A percentile compares a stretch with the other conserved stretches of the same genome.
Evolutionary conservation across 2,329 filamentous ascomycete genomes (phyloP).

Genomic region (Ophiostoma ips): DNA sequence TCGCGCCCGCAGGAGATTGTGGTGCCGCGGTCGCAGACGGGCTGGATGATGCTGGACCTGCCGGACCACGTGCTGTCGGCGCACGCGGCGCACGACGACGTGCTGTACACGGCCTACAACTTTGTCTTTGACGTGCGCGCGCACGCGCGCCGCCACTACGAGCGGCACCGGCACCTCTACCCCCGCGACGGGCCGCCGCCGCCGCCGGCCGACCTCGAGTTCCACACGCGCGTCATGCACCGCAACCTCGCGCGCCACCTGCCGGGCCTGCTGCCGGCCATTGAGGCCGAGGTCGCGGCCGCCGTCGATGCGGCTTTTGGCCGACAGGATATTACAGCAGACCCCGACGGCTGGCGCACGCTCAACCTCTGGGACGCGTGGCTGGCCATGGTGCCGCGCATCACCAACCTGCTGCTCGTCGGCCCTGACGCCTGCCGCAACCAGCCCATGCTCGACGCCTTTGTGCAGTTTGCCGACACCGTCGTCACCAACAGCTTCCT

Average conservation of each 20-base stretch:
- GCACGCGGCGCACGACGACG: slow-evolving; percentile 30
- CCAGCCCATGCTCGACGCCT: slow-evolving; percentile 30
- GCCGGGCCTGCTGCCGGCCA: slow-evolving; percentile 23
- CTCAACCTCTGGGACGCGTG: slow-evolving; percentile 32
- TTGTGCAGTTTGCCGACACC: slow-evolving; percentile 35
- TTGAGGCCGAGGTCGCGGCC: slow-evolving; percentile 27
- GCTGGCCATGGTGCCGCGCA: slow-evolving; percentile 27
- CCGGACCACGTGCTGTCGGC: slow-evolving; percentile 30
- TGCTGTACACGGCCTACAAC: slow-evolving; percentile 27
- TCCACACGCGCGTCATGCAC: slow-evolving; percentile 29
- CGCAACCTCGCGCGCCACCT: slow-evolving; percentile 30
- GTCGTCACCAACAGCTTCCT: slow-evolving; percentile 32
- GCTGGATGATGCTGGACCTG: slow-evolving; percentile 35
- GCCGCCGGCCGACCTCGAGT: slow-evolving; percentile 19
- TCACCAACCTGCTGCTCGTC: slow-evolving; percentile 31
- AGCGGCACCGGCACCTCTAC: not conserved
- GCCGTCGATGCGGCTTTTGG: slow-evolving; percentile 23
- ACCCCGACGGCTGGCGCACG: slow-evolving; percentile 20
- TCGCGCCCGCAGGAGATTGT: slow-evolving; percentile 30
- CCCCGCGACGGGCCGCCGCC: not conserved
- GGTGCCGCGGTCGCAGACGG: slow-evolving; percentile 28
- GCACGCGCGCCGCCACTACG: not conserved
- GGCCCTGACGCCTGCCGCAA: slow-evolving; percentile 27
- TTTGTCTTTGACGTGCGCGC: slow-evolving; percentile 25
- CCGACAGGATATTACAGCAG: not conserved